Evolutionary conservation across 164 flowering plant genomes (phyloP), one percentile per base, ranked within the genome.

Genomic region (Kingdonia uniflora): DNA sequence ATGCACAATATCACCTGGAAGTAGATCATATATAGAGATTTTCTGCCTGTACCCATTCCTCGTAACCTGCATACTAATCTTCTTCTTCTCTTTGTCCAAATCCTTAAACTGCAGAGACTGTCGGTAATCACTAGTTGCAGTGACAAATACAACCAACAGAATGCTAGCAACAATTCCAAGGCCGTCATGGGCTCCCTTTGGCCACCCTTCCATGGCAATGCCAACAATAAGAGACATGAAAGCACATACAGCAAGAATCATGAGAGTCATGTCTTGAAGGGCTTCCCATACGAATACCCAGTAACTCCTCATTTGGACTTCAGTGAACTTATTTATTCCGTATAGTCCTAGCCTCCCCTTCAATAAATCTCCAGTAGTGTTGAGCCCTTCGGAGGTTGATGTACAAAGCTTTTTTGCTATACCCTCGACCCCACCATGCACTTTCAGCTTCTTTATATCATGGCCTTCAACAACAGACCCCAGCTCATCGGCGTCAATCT

Each of bases 201-300:
- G 98, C 98, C 98, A 91, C 24, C 98, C 98, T 71, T 91, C 98
- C 65, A 70, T 77, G 25, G 62, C 56, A 37, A 87, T 74, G 26
- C 98, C 98, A 69, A 91, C 96, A 49, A 80, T 48, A 40, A 91
- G 70, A 22, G 98, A 91, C 12, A 91, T 79, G 48, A 82, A 39
- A 1, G 96, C 90, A 71, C 98, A 91, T 7, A 79, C 72, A 37
- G 47, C 94, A 64, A 91, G 98, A 56, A 91, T 91, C 76, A 87
- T 85, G 33, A 91, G 86, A 22, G 98, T 91, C 64, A 68, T 87
- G 60, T 91, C 98, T 39, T 91, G 98, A 54, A 91, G 84, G 65
- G 98, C 96, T 77, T 91, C 98, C 96, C 92, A 87, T 14, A 91
- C 96, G 74, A 75, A 91, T 59, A 84, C 61, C 86, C 76, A 88